Evolutionary conservation across 2,329 filamentous ascomycete species (phyloP).

Genomic region (Clarireedia homoeocarpa): DNA sequence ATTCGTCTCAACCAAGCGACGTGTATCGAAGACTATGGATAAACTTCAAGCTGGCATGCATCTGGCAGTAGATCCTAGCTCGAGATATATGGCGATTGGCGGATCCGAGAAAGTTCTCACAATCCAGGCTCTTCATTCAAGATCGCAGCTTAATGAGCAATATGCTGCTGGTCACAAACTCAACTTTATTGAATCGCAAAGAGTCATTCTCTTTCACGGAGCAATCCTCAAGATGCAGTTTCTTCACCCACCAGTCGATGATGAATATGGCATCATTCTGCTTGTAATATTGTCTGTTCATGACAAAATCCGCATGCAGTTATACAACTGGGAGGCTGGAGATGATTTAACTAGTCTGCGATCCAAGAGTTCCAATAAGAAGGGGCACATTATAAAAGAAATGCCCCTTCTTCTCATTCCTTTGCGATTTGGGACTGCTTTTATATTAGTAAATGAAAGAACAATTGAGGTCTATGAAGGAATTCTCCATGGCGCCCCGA

Average conservation of each 20-base stretch:
- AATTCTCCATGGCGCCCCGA: constrained; percentile 43
- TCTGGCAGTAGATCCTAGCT: constrained; percentile 72
- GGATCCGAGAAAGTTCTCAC: constrained; percentile 64
- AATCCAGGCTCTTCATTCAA: constrained; percentile 60
- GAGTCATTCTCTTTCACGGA: constrained; percentile 45
- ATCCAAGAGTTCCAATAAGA: constrained; percentile 37
- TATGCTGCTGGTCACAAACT: constrained; percentile 40
- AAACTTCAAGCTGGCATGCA: constrained; percentile 49
- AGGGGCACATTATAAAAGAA: constrained; percentile 37
- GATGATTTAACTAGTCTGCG: constrained; percentile 40
- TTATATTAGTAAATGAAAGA: constrained; percentile 57
- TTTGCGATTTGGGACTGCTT: constrained; percentile 60
- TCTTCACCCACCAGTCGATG: constrained; percentile 59
- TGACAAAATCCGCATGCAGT: constrained; percentile 43
- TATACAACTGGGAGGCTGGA: constrained; percentile 54
- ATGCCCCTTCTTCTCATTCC: constrained; percentile 67
- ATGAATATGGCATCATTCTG: constrained; percentile 67
- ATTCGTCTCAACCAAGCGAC: constrained; percentile 47
- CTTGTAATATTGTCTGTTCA: constrained; percentile 52
- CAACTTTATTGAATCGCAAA: constrained; percentile 46
- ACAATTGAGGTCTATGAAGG: constrained; percentile 50
- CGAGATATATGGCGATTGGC: constrained; percentile 58
- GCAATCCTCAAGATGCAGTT: constrained; percentile 85
- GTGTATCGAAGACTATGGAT: constrained; percentile 43
- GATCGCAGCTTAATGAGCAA: constrained; percentile 42